Evolutionary conservation across 768 basidiomycete genomes (phyloP), one percentile per base, ranked within the genome.

Genomic region (Suillus subaureus): DNA sequence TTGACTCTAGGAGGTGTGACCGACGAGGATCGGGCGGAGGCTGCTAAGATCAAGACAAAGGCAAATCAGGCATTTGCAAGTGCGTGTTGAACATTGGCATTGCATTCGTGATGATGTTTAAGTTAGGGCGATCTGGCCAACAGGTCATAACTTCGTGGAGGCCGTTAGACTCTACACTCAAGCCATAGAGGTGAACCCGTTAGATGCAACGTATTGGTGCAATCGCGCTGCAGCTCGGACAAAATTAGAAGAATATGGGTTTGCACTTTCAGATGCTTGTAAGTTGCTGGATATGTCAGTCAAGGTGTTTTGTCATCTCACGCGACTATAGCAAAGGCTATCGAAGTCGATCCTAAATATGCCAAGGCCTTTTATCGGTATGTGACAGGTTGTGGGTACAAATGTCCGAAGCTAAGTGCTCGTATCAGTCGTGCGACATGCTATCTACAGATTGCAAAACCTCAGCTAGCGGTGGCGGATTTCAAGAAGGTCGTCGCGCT

Each of bases 211-310:
- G 16, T 77, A 97, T 61, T 99, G 93, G 92, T 96, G 92, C 74
- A 99, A 99, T 78, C 86, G 97, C 43, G 95, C 97, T 2, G 93
- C 94, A 78, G 86, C 93, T 16, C 87, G 97, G 61, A 94, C 96
- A 78, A 97, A 93, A 79, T 78, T 99, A 63, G 92, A 99, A 76
- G 90, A 99, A 79, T 91, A 92, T 71, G 97, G 97, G 4, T 95
- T 96, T 73, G 97, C 96, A 18, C 85, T 97, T 33, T 80, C 82
- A 35, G 97, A 98, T 81, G 88, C 94, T 49, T 87, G 95, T 96
- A 72, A 75, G 91, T 85, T 45, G 47, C 62, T 57, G 7, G 49
- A 26, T 51, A 28, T 3, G 5, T 42, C 18, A 18, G 11, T 42
- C 40, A 6, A 28, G 6, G 40, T 60, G 57, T 62, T 43, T 54